Conservation (phyloP, 208 protist genomes). For the Leishmania mexicana region DNA sequence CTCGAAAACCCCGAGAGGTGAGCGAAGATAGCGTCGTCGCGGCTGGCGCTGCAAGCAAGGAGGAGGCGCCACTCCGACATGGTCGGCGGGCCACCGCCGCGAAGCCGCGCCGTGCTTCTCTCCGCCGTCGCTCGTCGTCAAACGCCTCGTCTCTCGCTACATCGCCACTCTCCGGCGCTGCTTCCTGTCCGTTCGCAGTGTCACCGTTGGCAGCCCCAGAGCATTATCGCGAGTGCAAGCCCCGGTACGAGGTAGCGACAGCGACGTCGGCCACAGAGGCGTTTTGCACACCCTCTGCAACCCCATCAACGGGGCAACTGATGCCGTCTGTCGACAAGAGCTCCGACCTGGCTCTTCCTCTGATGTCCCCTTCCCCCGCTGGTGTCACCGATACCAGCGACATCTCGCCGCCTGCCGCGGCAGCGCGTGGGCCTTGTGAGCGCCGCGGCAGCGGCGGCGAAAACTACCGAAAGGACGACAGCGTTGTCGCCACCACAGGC, state of each 20-base stretch:
- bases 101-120: conserved; percentile 15
- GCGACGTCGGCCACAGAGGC: neutral
- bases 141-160: neutral
- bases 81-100: neutral
- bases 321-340: conserved; percentile 4
- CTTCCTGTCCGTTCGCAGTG: neutral
- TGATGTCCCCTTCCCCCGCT: conserved; percentile 6
- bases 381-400: conserved; percentile 22
- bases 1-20: neutral
- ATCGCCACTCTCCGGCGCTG: conserved; percentile 1
- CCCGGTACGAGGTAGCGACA: conserved; percentile 2
- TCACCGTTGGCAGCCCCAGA: neutral
- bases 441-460: neutral
- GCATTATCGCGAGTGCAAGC: neutral
- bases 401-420: neutral
- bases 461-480: neutral
- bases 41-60: neutral
- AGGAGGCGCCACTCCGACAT: neutral
- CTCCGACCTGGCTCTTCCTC: neutral
- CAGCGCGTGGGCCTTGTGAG: neutral
- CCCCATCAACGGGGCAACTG: conserved; percentile 5
- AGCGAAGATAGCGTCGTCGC: neutral
- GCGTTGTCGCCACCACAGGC: neutral
- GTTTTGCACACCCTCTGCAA: neutral
- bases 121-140: conserved; percentile 9